Conservation (phyloP, 306 rosid species). For the Trichosanthes truncata region DNA sequence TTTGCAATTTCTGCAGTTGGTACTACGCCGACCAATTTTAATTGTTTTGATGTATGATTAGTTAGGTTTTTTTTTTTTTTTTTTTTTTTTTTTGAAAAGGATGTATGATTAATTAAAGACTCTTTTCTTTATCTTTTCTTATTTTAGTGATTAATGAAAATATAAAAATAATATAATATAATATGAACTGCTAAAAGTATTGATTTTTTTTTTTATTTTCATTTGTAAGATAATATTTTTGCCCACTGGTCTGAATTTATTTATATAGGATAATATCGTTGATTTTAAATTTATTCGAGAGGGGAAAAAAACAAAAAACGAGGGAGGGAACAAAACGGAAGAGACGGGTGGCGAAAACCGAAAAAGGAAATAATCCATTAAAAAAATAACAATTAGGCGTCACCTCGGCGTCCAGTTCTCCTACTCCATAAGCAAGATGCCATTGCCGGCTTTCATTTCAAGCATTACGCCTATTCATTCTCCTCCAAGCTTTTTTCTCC, state of each 20-base stretch:
- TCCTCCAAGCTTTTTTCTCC: conserved; percentile 1
- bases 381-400: neutral
- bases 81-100: no score
- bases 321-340: neutral
- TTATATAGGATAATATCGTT: neutral
- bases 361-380: neutral
- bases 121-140: neutral
- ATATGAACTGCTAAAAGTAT: neutral
- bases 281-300: neutral
- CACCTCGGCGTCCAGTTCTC: neutral
- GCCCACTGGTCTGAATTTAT: neutral
- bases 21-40: neutral
- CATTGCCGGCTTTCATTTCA: neutral
- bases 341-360: neutral
- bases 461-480: neutral
- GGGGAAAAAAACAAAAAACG: no score
- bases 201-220: neutral
- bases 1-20: no score
- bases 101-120: neutral
- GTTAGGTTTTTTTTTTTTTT: no score
- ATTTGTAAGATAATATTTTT: neutral
- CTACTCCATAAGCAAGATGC: neutral
- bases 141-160: no score
- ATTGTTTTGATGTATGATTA: no score
- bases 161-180: neutral